phyloP scores from a whole-genome alignment of 148 eudicot species.

The Fagopyrum esculentum region DNA sequence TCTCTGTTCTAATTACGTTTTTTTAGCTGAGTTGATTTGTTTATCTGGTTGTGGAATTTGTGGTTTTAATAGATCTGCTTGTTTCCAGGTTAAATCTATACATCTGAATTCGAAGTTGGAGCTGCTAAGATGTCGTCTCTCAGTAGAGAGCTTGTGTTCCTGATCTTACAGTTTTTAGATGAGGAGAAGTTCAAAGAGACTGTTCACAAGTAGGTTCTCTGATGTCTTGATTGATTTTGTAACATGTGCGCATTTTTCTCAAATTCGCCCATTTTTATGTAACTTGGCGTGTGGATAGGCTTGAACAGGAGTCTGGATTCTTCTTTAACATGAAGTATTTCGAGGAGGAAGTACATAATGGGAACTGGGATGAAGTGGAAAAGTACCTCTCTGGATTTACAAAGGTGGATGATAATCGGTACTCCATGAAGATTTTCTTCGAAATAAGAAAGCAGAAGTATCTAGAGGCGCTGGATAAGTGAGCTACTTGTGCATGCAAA shows the following conservation, averaged over 20 bases:
- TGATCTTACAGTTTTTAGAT: constrained; percentile 80
- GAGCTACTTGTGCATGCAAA: constrained; percentile 17
- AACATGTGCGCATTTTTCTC: not conserved
- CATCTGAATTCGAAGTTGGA: constrained; percentile 7
- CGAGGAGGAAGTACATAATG: constrained; percentile 59
- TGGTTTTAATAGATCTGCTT: constrained; percentile 8
- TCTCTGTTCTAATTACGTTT: not conserved
- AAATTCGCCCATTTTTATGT: not conserved
- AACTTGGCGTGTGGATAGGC: constrained; percentile 27
- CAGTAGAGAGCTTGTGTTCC: constrained; percentile 83
- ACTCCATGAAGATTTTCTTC: constrained; percentile 70
- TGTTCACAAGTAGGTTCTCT: constrained; percentile 66
- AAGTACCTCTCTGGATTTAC: constrained; percentile 69
- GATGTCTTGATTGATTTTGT: not conserved
- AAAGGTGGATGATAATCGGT: constrained; percentile 54
- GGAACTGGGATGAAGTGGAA: constrained; percentile 76
- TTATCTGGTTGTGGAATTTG: not conserved
- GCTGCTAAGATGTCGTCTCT: constrained; percentile 62
- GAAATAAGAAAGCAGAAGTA: constrained; percentile 79
- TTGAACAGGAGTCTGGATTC: constrained; percentile 76
- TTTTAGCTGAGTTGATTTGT: not conserved
- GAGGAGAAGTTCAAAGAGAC: constrained; percentile 90
- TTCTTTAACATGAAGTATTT: constrained; percentile 75
- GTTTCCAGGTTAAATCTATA: not conserved
- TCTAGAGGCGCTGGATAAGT: constrained; percentile 79